phyloP scores from a whole-genome alignment of 768 basidiomycete species.

The Cystobasidium tubakii region DNA sequence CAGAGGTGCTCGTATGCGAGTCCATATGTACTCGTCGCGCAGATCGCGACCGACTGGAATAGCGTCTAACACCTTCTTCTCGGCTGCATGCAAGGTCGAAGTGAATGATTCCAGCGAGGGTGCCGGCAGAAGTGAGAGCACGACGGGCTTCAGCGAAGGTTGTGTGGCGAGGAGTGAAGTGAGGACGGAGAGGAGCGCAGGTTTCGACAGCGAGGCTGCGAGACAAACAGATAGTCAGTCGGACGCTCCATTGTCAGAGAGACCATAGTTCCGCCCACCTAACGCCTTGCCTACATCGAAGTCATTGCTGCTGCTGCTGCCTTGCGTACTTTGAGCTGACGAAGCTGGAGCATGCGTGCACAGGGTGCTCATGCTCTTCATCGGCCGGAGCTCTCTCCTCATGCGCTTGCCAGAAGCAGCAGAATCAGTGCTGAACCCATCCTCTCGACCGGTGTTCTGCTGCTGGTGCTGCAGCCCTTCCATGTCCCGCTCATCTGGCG shows the following conservation, averaged over 20 bases:
- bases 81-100: constrained; percentile 10
- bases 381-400: not conserved
- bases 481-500: constrained; percentile 24
- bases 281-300: constrained; percentile 44
- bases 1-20: constrained; percentile 40
- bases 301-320: not conserved
- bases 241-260: not conserved
- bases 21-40: constrained; percentile 41
- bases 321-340: not conserved
- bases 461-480: constrained; percentile 7
- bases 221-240: not conserved
- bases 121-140: constrained; percentile 42
- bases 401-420: constrained; percentile 16
- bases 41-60: constrained; percentile 39
- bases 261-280: constrained; percentile 29
- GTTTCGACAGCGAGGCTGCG: constrained; percentile 43
- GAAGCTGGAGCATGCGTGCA: not conserved
- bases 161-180: constrained; percentile 41
- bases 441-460: not conserved
- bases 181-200: constrained; percentile 41
- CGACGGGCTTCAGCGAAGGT: constrained; percentile 37
- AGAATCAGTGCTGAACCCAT: not conserved
- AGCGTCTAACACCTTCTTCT: constrained; percentile 38
- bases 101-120: constrained; percentile 37
- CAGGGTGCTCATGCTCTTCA: constrained; percentile 11